Evolutionary conservation across 805 yeast genomes (phyloP).

Genomic region (Sugiyamaella chiloensis): DNA sequence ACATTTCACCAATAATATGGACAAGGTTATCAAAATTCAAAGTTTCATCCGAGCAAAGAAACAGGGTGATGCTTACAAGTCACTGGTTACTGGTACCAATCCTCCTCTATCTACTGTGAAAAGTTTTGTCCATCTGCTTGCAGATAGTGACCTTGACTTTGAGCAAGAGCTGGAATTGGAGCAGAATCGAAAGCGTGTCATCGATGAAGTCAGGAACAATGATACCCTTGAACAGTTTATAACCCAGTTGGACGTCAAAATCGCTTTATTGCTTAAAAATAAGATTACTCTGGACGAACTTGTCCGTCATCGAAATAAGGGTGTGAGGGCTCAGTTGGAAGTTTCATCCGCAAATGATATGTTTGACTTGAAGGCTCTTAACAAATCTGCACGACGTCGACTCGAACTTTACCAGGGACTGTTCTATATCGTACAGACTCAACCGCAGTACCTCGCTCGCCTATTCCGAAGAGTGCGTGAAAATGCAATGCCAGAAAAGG

Average conservation of each 20-base stretch:
- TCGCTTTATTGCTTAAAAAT: conserved; percentile 73
- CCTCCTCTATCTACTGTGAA: conserved; percentile 78
- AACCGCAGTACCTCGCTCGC: conserved; percentile 65
- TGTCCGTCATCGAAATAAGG: conserved; percentile 40
- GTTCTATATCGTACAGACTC: conserved; percentile 80
- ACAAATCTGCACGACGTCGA: conserved; percentile 42
- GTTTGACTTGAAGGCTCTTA: conserved; percentile 38
- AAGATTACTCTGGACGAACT: conserved; percentile 76
- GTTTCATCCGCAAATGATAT: conserved; percentile 29
- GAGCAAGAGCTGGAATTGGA: conserved; percentile 71
- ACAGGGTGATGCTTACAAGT: conserved; percentile 68
- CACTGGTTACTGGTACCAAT: conserved; percentile 62
- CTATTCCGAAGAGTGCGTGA: conserved; percentile 41
- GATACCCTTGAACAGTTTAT: conserved; percentile 71
- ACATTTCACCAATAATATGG: conserved; percentile 54
- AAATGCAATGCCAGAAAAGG: conserved; percentile 31
- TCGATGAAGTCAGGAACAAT: conserved; percentile 64
- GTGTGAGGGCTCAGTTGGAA: conserved; percentile 16
- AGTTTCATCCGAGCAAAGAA: conserved; percentile 64
- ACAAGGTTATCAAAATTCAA: conserved; percentile 69
- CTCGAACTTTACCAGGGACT: conserved; percentile 71
- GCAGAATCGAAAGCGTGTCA: conserved; percentile 61
- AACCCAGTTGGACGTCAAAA: conserved; percentile 72
- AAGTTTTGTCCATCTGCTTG: conserved; percentile 70
- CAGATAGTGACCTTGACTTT: conserved; percentile 69